These are phyloP conservation scores for Cercospora zeina DNA, from an alignment of 2,329 filamentous ascomycete genomes.

Conservation along the genomic window DNA sequence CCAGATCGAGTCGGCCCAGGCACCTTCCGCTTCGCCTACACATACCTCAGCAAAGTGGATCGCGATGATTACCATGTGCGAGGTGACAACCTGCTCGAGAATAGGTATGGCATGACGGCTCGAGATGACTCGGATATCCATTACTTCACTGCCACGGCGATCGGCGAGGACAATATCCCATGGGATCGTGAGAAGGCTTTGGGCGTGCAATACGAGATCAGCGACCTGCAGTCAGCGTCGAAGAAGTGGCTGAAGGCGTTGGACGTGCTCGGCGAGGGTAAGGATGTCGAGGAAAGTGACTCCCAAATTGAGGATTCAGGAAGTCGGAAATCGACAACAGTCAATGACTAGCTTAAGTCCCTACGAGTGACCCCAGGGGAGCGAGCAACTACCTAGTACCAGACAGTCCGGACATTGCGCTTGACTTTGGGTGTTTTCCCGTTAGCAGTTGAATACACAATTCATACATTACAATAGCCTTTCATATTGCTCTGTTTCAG, in stretches of 20 bases:
- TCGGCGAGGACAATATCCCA: neutral
- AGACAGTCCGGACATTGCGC: too few species aligned
- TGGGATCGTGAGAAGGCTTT: neutral
- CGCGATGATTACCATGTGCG: too few species aligned
- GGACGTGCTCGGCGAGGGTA: neutral
- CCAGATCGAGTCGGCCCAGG: too few species aligned
- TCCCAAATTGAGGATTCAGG: too few species aligned
- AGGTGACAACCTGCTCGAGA: too few species aligned
- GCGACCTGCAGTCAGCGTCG: neutral
- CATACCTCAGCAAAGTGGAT: neutral
- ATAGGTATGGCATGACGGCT: constrained; percentile 7
- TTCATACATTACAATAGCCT: neutral
- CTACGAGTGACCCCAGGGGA: too few species aligned
- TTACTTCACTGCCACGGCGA: constrained; percentile 14
- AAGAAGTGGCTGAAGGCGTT: constrained; percentile 11
- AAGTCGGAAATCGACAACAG: too few species aligned
- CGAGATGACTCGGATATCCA: constrained; percentile 16
- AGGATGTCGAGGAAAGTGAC: neutral
- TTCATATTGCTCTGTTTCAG: neutral
- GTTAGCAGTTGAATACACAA: too few species aligned
- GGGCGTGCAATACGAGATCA: neutral
- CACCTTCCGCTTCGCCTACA: neutral
- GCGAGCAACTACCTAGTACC: too few species aligned
- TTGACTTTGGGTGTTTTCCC: too few species aligned
- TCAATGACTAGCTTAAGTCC: too few species aligned